Evolutionary conservation across 2,329 filamentous ascomycete genomes (phyloP), one percentile per base, ranked within the genome.

Genomic region (Tolypocladium nubicola): DNA sequence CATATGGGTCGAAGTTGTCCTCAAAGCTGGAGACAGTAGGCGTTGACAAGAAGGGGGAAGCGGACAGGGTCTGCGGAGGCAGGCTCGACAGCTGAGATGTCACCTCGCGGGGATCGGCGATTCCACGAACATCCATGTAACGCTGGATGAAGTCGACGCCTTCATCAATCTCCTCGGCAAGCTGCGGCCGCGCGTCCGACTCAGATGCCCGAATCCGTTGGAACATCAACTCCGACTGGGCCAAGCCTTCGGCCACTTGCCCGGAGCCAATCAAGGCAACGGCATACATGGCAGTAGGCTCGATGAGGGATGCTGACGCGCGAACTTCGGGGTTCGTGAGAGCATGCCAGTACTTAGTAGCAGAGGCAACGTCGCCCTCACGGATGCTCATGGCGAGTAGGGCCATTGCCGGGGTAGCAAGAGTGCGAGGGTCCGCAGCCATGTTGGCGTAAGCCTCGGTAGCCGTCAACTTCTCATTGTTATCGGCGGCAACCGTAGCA

Each of bases 1-100:
- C 89, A 68, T 97, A 96, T 1, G 94, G 94, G 68, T 99, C 94
- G 66, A 88, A 95, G 9, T 85, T 86, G 62, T 97, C 93, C 66
- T 95, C 88, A 58, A 84, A 86, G 56, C 82, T 81, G 5, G 85
- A 79, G 8, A 81, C 78, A 8, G 79, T 79, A 3, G 79, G 75
- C 13, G 82, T 78, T 1, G 82, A 78, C 50, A 81, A 69, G 58
- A 77, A 83, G 13, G 80, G 75, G 5, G 79, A 80, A n/a, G 76
- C 60, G 14, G 56, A 63, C 40, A 68, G 56, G 0, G 79, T 70
- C 55, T 81, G 77, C 56, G 78, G 62, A 70, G 71, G 61, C 73
- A 77, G 65, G 68, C 59, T 71, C 16, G 75, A 73, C 33, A 69
- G 66, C 39, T 74, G 75, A 16, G 84, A 79, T 26, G 78, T 74